Percentiles rank a stretch among this genome's conserved stretches.
Conservation (phyloP, 176 grass and related monocot genomes). For the Urochloa ruziziensis region DNA sequence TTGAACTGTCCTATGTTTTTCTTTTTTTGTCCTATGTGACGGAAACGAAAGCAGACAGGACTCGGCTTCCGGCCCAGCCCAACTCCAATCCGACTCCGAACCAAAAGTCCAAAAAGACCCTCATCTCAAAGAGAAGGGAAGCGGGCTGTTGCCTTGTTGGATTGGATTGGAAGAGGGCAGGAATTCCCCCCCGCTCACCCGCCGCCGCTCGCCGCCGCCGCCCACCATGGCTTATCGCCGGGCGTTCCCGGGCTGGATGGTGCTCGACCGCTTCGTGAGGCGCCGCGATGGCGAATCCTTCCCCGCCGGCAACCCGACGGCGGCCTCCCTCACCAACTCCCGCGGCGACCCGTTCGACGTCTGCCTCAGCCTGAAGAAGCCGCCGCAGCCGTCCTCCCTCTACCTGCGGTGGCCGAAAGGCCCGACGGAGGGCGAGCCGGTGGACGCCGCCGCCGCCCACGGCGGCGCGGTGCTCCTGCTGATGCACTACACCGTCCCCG, state of each 20-base stretch:
- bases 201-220: not conserved
- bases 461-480: not conserved
- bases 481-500: not conserved
- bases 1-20: too few relatives aligned
- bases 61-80: not conserved
- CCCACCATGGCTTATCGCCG: not conserved
- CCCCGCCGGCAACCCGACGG: not conserved
- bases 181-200: not conserved
- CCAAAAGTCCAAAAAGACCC: not conserved
- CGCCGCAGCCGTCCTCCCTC: not conserved
- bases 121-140: too few relatives aligned
- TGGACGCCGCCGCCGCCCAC: not conserved
- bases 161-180: not conserved
- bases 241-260: not conserved
- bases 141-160: too few relatives aligned
- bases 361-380: not conserved
- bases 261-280: not conserved
- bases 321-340: not conserved
- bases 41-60: too few relatives aligned
- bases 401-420: not conserved
- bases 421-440: not conserved
- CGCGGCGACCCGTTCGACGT: constrained; percentile 7
- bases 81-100: not conserved
- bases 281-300: not conserved
- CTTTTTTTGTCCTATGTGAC: too few relatives aligned